A percentile compares a stretch with the other conserved stretches of the same genome.
phyloP scores from a whole-genome alignment of 2,329 filamentous ascomycete genomes.

The Penicillium italicum region DNA sequence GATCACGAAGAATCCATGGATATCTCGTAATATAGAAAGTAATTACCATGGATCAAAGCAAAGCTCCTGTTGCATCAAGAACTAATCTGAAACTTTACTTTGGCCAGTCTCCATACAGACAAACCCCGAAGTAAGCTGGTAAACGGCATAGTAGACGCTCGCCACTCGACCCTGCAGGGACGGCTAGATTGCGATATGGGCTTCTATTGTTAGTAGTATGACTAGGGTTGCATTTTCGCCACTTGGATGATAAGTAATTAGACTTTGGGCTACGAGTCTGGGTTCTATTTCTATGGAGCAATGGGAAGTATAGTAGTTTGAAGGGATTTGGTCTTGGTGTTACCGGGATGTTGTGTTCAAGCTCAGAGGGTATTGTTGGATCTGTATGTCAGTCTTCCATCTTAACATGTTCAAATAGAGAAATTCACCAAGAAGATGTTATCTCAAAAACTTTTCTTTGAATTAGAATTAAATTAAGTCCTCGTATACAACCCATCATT shows the following conservation, averaged over 20 bases:
- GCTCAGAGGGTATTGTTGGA: background rate
- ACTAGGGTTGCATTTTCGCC: background rate
- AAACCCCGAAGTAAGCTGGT: background rate
- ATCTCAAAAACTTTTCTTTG: slow-evolving; percentile 1
- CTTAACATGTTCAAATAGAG: background rate
- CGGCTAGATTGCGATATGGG: background rate
- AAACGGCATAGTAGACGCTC: background rate
- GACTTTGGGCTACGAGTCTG: background rate
- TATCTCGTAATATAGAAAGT: background rate
- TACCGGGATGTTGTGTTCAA: background rate
- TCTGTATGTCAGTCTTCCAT: too few relatives aligned
- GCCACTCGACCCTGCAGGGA: background rate
- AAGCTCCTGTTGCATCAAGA: background rate
- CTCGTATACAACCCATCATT: slow-evolving; percentile 5
- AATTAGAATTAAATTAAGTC: slow-evolving; percentile 19
- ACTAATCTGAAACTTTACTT: background rate
- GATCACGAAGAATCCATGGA: background rate
- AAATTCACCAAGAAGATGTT: background rate
- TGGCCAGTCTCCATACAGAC: background rate
- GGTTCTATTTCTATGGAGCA: background rate
- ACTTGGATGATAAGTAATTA: background rate
- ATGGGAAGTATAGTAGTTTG: background rate
- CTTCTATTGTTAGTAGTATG: background rate
- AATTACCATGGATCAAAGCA: background rate
- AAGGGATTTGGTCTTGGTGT: background rate